Base-by-base conservation (phyloP, 345 rosid species). In the Zanthoxylum bungeanum region DNA sequence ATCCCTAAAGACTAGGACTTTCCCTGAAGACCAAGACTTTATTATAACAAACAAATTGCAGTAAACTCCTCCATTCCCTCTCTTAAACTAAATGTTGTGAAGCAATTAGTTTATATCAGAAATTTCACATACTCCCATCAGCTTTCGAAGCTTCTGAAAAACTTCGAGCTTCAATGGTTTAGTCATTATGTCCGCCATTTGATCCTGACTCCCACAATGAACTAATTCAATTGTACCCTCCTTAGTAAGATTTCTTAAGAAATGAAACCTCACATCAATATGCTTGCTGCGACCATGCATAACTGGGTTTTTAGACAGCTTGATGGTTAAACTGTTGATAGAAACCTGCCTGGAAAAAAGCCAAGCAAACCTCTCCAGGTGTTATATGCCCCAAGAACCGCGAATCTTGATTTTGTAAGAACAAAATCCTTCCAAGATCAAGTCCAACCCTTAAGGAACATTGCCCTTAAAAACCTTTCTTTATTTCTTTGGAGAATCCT, bases 211-310 rank as follows among this genome's bases (percentile, higher is more conserved):
- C 34, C 36, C 34, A 57, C 61, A 57, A 57, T 57, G 37, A 57
- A 57, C 37, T 31, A 57, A 57, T 14, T 57, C 37, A 57, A 30
- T 31, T 27, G 19, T 31, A 28, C 39, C 37, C 7, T 11, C 4
- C 37, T 57, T 57, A 6, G 61, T 57, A 57, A 57, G 61, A 27
- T 57, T 31, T 7, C 39, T 27, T 31, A 57, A 14, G 37, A 57
- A 57, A 57, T 57, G 61, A 57, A 57, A 57, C 61, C 37, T 27
- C 64, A n/a, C n/a, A n/a, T n/a, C n/a, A n/a, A n/a, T n/a, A n/a
- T n/a, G n/a, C n/a, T n/a, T n/a, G n/a, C n/a, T 60, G 6, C 64
- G 64, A 60, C 64, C 64, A 33, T 60, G 64, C 42, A 60, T 60
- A 60, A 60, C 64, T 60, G 44, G 42, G 33, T 60, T 60, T 60